A percentile compares a stretch with the other conserved stretches of the same genome.
Conservation (phyloP, 257 asterid species). For the Solanum phureja region DNA sequence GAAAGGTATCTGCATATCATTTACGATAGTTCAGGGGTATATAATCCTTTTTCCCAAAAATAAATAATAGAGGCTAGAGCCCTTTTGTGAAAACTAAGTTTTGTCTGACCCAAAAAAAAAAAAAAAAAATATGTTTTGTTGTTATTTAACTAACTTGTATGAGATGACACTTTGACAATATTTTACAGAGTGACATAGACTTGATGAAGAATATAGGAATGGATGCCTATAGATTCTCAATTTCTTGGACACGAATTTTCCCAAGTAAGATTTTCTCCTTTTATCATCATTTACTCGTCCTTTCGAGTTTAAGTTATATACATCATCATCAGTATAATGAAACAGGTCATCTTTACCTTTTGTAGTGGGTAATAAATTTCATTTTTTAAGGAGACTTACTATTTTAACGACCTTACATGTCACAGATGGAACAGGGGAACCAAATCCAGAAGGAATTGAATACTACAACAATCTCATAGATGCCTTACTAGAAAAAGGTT, state of each 20-base stretch:
- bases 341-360: not conserved
- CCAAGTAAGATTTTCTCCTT: constrained; percentile 40
- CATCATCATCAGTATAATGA: not conserved
- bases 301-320: not conserved
- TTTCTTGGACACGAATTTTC: constrained; percentile 83
- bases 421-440: constrained; percentile 73
- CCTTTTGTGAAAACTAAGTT: constrained; percentile 5
- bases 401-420: not conserved
- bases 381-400: not conserved
- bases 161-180: constrained; percentile 9
- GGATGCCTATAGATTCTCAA: constrained; percentile 90
- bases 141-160: constrained; percentile 14
- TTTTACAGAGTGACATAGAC: constrained; percentile 57
- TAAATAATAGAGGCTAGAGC: not conserved
- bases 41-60: too few relatives aligned
- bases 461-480: constrained; percentile 71
- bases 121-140: not conserved
- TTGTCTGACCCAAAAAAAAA: not conserved
- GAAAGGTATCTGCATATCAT: too few relatives aligned
- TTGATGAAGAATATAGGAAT: constrained; percentile 77
- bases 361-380: too few relatives aligned
- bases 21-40: too few relatives aligned
- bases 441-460: constrained; percentile 63
- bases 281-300: not conserved
- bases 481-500: constrained; percentile 62